Percentiles rank a stretch among this genome's conserved stretches.
Evolutionary conservation across 2,329 filamentous ascomycete genomes (phyloP).

Genomic region (Anthostomella pinea): DNA sequence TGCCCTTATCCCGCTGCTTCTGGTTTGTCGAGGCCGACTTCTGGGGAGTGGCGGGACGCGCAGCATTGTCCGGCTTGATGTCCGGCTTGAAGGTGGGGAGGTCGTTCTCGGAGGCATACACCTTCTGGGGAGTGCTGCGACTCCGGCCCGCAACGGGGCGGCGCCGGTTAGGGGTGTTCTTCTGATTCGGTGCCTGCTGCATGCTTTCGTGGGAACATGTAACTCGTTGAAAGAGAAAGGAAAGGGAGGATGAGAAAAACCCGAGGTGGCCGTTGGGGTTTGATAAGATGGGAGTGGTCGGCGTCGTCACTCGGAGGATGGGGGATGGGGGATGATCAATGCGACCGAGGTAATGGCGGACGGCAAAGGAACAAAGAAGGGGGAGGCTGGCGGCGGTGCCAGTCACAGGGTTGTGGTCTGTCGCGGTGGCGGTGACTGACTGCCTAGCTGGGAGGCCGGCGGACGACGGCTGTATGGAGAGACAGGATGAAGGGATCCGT

Average conservation of each 20-base stretch:
- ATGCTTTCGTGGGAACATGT: conserved; percentile 30
- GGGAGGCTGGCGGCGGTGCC: conserved; percentile 8
- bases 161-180: conserved; percentile 40
- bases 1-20: conserved; percentile 27
- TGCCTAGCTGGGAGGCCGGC: conserved; percentile 17
- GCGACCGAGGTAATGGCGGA: conserved; percentile 7
- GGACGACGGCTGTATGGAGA: conserved; percentile 7
- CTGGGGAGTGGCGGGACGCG: conserved; percentile 43
- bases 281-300: neutral
- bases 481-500: neutral
- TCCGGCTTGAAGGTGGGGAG: conserved; percentile 34
- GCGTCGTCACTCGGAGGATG: neutral
- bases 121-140: conserved; percentile 43
- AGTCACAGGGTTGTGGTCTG: no score
- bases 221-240: conserved; percentile 12
- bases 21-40: conserved; percentile 36
- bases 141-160: conserved; percentile 37
- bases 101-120: conserved; percentile 61
- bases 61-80: conserved; percentile 31
- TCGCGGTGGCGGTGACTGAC: conserved; percentile 2
- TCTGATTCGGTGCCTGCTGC: conserved; percentile 31
- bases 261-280: conserved; percentile 5
- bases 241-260: conserved; percentile 9
- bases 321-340: neutral
- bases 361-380: conserved; percentile 12